phyloP scores from a whole-genome alignment of 805 yeast species.

The Candida silvatica region DNA sequence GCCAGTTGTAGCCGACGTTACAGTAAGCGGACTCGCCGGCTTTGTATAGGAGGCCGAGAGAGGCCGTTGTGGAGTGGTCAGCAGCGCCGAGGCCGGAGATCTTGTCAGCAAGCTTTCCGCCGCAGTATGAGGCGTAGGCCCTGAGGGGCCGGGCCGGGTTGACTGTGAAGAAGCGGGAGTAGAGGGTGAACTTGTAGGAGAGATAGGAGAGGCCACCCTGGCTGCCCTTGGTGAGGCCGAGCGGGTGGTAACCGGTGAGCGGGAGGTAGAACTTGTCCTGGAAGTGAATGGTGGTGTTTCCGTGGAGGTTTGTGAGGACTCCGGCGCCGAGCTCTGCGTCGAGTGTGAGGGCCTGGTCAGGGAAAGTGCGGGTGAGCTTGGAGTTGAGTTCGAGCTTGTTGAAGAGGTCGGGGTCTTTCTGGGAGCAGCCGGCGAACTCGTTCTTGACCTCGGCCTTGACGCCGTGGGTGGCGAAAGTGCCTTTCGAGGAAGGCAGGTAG shows the following conservation, averaged over 20 bases:
- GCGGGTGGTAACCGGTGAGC: constrained; percentile 1
- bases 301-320: constrained; percentile 33
- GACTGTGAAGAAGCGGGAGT: constrained; percentile 49
- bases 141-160: constrained; percentile 42
- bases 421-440: constrained; percentile 32
- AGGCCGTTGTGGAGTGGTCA: constrained; percentile 26
- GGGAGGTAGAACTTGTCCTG: constrained; percentile 63
- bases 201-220: constrained; percentile 21
- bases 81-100: neutral
- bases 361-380: constrained; percentile 31
- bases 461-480: constrained; percentile 41
- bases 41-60: constrained; percentile 51
- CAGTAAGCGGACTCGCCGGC: constrained; percentile 56
- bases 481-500: constrained; percentile 21
- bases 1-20: constrained; percentile 57
- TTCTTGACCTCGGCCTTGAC: constrained; percentile 27
- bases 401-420: constrained; percentile 22
- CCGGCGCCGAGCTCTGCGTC: constrained; percentile 48
- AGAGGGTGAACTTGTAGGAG: constrained; percentile 24
- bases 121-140: constrained; percentile 54
- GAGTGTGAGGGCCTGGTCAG: constrained; percentile 38
- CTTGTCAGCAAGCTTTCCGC: constrained; percentile 47
- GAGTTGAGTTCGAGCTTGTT: constrained; percentile 26
- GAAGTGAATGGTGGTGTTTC: constrained; percentile 37
- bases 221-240: neutral